A percentile compares a stretch with the other conserved stretches of the same genome.
phyloP scores from a whole-genome alignment of 2,329 filamentous ascomycete species.

The Drechslerella dactyloides region DNA sequence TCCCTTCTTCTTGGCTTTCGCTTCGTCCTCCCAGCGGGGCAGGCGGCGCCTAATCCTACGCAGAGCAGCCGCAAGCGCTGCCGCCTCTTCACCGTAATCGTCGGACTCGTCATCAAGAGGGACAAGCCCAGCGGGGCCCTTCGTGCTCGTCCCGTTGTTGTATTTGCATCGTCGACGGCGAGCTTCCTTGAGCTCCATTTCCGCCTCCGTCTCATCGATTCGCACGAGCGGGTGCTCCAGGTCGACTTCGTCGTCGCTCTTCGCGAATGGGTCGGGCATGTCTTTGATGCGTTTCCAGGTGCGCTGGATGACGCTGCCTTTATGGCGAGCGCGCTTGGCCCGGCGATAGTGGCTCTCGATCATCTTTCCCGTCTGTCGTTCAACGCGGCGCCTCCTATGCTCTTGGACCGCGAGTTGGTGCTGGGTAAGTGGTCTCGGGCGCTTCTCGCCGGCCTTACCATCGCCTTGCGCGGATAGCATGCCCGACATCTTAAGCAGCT shows the following conservation, averaged over 20 bases:
- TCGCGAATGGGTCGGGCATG: slow-evolving; percentile 65
- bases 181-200: slow-evolving; percentile 58
- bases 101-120: slow-evolving; percentile 66
- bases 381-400: slow-evolving; percentile 78
- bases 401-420: slow-evolving; percentile 82
- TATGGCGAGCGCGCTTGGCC: slow-evolving; percentile 66
- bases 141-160: slow-evolving; percentile 50
- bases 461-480: slow-evolving; percentile 56
- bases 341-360: slow-evolving; percentile 54
- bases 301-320: slow-evolving; percentile 71
- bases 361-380: slow-evolving; percentile 77
- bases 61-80: slow-evolving; percentile 70
- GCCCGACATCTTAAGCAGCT: slow-evolving; percentile 28
- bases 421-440: slow-evolving; percentile 77
- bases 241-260: slow-evolving; percentile 68
- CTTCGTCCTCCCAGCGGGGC: slow-evolving; percentile 70
- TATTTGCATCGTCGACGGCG: slow-evolving; percentile 36
- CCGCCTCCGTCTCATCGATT: slow-evolving; percentile 60
- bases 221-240: slow-evolving; percentile 54
- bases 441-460: slow-evolving; percentile 63
- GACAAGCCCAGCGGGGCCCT: slow-evolving; percentile 63
- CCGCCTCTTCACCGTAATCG: slow-evolving; percentile 78
- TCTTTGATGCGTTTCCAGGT: slow-evolving; percentile 69
- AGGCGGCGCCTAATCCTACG: slow-evolving; percentile 70
- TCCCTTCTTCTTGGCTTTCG: slow-evolving; percentile 54